These are phyloP conservation scores for Emericellopsis cladophorae DNA, from an alignment of 2,329 filamentous ascomycete genomes.

Conservation along the genomic window DNA sequence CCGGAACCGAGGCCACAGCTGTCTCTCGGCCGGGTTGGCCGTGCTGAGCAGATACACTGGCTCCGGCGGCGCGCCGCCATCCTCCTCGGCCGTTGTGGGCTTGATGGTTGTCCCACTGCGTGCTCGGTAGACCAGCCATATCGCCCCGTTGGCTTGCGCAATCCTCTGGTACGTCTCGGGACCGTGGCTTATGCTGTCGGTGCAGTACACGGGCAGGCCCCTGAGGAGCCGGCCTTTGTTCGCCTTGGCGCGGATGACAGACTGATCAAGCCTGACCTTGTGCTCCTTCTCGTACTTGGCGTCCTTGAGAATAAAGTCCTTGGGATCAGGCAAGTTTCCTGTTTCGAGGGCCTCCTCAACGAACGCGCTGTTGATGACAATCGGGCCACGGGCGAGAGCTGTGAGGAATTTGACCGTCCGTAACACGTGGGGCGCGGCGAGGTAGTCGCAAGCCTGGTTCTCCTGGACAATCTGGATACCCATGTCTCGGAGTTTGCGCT, in stretches of 20 bases:
- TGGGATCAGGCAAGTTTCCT: constrained; percentile 47
- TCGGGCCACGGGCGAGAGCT: constrained; percentile 69
- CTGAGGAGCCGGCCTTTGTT: constrained; percentile 68
- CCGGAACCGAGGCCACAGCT: constrained; percentile 68
- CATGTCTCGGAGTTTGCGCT: constrained; percentile 72
- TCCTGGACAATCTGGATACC: constrained; percentile 75
- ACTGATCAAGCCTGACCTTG: constrained; percentile 54
- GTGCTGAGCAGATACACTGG: constrained; percentile 78
- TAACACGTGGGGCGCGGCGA: constrained; percentile 77
- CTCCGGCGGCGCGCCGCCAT: constrained; percentile 47
- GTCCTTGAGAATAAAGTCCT: constrained; percentile 60
- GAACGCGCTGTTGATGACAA: constrained; percentile 65
- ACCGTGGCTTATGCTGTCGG: constrained; percentile 66
- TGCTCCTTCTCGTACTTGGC: constrained; percentile 59
- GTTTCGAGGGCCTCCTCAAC: constrained; percentile 65
- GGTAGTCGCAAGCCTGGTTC: constrained; percentile 64
- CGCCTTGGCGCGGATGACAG: constrained; percentile 56
- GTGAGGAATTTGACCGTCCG: constrained; percentile 90
- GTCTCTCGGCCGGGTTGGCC: constrained; percentile 50
- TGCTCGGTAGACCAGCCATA: constrained; percentile 65
- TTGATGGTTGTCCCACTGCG: constrained; percentile 56
- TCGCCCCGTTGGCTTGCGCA: constrained; percentile 77
- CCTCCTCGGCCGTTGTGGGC: constrained; percentile 51
- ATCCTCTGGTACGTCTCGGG: constrained; percentile 78
- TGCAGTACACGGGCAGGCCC: constrained; percentile 73